phyloP scores from a whole-genome alignment of 495 filamentous ascomycete genomes.

The Oleoguttula mirabilis region DNA sequence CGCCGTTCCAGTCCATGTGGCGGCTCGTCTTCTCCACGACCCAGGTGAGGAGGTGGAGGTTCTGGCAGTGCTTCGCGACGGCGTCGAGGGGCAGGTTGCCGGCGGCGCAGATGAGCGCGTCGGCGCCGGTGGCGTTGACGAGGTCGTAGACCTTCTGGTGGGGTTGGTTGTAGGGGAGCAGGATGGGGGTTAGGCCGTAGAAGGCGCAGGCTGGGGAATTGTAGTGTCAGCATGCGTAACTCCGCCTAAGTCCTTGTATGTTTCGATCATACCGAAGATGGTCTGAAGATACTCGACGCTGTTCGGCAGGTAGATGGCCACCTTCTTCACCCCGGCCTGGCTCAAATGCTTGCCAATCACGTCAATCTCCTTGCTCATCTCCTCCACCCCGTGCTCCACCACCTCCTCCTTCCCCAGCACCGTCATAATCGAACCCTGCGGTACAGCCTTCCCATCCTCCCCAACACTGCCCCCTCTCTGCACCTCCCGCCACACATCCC shows the following conservation, averaged over 20 bases:
- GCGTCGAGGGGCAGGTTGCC: constrained; percentile 75
- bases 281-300: constrained; percentile 72
- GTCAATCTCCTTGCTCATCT: constrained; percentile 75
- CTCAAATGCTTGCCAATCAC: constrained; percentile 69
- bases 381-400: constrained; percentile 56
- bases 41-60: constrained; percentile 74
- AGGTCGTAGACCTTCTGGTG: constrained; percentile 53
- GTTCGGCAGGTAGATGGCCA: constrained; percentile 88
- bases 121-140: constrained; percentile 56
- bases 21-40: constrained; percentile 83
- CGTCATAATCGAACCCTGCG: constrained; percentile 65
- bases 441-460: constrained; percentile 46
- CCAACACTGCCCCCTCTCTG: constrained; percentile 33
- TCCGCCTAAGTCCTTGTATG: no score
- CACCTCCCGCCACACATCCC: constrained; percentile 79
- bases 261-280: constrained; percentile 55
- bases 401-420: constrained; percentile 64
- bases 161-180: constrained; percentile 71
- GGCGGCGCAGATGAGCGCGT: constrained; percentile 71
- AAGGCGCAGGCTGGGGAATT: constrained; percentile 54
- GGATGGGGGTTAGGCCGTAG: constrained; percentile 64
- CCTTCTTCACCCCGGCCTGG: constrained; percentile 53
- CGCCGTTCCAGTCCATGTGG: constrained; percentile 84
- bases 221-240: no score
- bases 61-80: constrained; percentile 52